Evolutionary conservation across 257 asterid species (phyloP).

Genomic region (Marsdenia floribunda): DNA sequence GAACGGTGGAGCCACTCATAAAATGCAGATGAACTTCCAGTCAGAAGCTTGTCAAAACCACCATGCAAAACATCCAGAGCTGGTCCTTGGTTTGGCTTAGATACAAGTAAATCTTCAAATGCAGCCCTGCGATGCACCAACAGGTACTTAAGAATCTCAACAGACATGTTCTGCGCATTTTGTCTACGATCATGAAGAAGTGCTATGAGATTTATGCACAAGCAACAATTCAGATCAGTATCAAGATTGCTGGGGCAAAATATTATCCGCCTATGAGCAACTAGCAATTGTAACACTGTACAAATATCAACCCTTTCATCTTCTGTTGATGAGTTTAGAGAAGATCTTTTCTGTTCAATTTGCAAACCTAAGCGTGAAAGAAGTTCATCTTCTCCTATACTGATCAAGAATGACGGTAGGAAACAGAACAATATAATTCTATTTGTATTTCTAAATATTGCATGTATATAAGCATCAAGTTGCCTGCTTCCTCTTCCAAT

Average conservation of each 20-base stretch:
- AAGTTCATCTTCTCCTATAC: conserved; percentile 88
- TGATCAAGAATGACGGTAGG: conserved; percentile 85
- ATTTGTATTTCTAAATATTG: conserved; percentile 74
- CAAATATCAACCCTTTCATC: conserved; percentile 70
- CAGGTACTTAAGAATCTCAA: conserved; percentile 89
- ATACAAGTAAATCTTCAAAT: conserved; percentile 85
- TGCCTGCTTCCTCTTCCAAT: conserved; percentile 96
- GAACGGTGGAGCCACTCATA: conserved; percentile 77
- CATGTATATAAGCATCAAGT: conserved; percentile 70
- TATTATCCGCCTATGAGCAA: conserved; percentile 79
- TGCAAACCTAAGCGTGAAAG: conserved; percentile 70
- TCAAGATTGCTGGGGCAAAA: conserved; percentile 94
- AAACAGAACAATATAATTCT: conserved; percentile 83
- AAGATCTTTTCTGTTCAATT: conserved; percentile 56
- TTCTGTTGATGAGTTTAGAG: conserved; percentile 35
- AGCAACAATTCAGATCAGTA: conserved; percentile 91
- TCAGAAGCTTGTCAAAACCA: conserved; percentile 90
- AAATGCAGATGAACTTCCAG: conserved; percentile 66
- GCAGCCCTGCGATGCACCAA: conserved; percentile 89
- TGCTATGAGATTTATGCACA: conserved; percentile 73
- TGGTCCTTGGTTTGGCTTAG: conserved; percentile 82
- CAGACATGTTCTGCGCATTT: conserved; percentile 68
- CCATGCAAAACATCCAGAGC: conserved; percentile 76
- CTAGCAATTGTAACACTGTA: conserved; percentile 73
- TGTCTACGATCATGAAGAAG: conserved; percentile 76